These are phyloP conservation scores for Prunus fruticosa DNA, from an alignment of 306 rosid species.

Conservation along the genomic window DNA sequence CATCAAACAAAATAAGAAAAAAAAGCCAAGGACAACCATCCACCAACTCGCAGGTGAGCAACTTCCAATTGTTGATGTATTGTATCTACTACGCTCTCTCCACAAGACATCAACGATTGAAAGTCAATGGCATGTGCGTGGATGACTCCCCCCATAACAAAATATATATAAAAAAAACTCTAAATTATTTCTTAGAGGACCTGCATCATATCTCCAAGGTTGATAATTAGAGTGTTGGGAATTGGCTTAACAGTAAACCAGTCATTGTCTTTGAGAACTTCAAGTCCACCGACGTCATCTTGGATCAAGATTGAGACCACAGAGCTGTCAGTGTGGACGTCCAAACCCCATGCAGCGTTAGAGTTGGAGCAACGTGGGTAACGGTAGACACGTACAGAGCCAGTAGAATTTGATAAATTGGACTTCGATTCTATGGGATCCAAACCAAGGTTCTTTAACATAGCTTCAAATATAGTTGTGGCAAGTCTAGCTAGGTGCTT, in stretches of 20 bases:
- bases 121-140: not conserved
- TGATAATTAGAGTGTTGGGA: conserved; percentile 46
- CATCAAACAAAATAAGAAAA: not conserved
- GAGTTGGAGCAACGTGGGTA: conserved; percentile 36
- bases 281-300: conserved; percentile 51
- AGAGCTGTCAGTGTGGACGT: conserved; percentile 65
- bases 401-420: conserved; percentile 42
- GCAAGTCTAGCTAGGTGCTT: conserved; percentile 47
- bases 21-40: too few species aligned
- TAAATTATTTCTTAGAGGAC: not conserved
- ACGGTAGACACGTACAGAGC: conserved; percentile 57
- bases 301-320: conserved; percentile 49
- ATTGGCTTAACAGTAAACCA: conserved; percentile 56
- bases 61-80: too few species aligned
- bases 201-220: conserved; percentile 75
- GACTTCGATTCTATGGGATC: conserved; percentile 21
- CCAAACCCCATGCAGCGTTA: conserved; percentile 52
- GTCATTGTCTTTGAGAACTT: conserved; percentile 47
- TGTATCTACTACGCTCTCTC: too few species aligned
- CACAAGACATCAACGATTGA: not conserved
- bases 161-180: too few species aligned
- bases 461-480: conserved; percentile 33
- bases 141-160: too few species aligned
- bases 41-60: too few species aligned
- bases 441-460: conserved; percentile 44